Evolutionary conservation across 2,329 filamentous ascomycete genomes (phyloP), one percentile per base, ranked within the genome.

Genomic region (Thelonectria olida): DNA sequence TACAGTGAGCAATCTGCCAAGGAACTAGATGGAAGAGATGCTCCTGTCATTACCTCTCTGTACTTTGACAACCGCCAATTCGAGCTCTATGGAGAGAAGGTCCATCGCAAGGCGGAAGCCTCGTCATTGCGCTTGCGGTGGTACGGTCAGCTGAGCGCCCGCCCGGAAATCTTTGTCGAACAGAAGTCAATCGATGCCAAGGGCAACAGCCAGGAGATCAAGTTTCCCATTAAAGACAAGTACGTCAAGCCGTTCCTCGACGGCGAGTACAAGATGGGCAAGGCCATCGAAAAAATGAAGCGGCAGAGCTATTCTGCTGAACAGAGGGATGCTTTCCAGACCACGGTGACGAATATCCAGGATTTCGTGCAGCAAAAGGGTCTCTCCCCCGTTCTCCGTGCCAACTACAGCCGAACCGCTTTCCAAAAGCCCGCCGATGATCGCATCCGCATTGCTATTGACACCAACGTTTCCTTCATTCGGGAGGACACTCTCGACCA

Each of bases 391-490:
- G 86, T 97, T 28, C 78, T 99, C 54, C 89, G 96, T 51, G 96
- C 96, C 64, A 97, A 97, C 79, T 98, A 98, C 76, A 92, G 90
- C 38, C 91, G 96, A 64, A 97, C 93, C 1, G 96, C 96, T 1
- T 99, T 98, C 81, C 96, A 99, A 78, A 97, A 97, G 67, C 96
- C 96, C 6, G 88, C 92, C 13, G 94, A 99, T 74, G 89, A 96
- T 76, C 90, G 92, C 19, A 90, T 99, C 47, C 89, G 96, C 55
- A 92, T 99, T 69, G 94, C 93, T 6, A 91, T 99, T 61, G 96
- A 99, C 75, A 97, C 93, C 1, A 89, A 97, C 69, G 84, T 99
- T 28, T 93, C 93, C 22, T 91, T 98, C 69, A 96, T 99, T 72
- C 85, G 88, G 50, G 88, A 91, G 73, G 88, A 91, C 70, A 86